Evolutionary conservation across 1,284 basidiomycete species (phyloP), one percentile per base, ranked within the genome.

Genomic region (Ceratobasidium sp.): DNA sequence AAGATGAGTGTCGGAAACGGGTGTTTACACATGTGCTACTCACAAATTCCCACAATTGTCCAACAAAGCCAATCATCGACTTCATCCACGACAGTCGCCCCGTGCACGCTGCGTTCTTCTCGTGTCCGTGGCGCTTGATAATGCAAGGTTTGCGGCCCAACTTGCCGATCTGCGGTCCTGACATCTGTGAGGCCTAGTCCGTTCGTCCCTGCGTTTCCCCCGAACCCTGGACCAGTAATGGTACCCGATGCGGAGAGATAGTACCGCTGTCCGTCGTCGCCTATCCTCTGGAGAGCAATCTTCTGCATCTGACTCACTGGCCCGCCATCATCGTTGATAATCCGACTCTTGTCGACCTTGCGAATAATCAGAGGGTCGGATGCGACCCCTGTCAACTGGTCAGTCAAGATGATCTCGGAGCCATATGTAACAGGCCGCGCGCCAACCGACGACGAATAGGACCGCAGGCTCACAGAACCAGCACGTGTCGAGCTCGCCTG

Each of bases 261-360:
- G 80, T 92, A 90, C 77, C 90, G 85, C 30, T 89, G 86, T 33
- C 91, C 91, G 77, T 92, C 92, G 18, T 76, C 73, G 3, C 75
- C 75, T 66, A 93, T 86, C 67, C 93, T 86, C 78, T 95, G 92
- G 58, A 98, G 83, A 0, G 94, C 95, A 73, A 98, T 91, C 81
- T 96, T 95, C 82, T 98, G 95, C 88, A 98, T 92, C 80, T 97
- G 95, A 77, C 93, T 95, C 72, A 98, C 92, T 25, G 95, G 95
- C 1, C 94, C 93, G 23, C 91, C 92, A 75, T 92, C 91, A 28
- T 86, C 83, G 9, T 89, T 88, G 60, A 93, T 74, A 16, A 82
- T 92, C 73, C 90, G 86, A 36, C 93, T 92, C 79, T 95, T 95
- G 79, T 96, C 95, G 16, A 98, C 93, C 80, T 96, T 96, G 75